Conservation (phyloP, 179 eudicot genomes). For the Monotropa hypopitys region DNA sequence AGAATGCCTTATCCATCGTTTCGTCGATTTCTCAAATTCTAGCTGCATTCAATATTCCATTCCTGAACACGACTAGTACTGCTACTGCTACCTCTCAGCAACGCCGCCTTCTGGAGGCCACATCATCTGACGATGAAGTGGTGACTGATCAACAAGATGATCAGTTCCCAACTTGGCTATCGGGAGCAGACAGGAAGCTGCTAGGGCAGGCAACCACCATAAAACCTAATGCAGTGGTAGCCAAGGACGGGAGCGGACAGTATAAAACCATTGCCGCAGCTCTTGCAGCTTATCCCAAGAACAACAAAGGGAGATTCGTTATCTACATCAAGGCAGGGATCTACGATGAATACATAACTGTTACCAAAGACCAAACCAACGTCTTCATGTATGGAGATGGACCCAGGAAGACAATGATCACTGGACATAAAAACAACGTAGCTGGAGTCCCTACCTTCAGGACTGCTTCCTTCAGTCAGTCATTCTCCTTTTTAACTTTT, state of each 20-base stretch:
- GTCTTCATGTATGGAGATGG: conserved; percentile 82
- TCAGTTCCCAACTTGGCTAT: conserved; percentile 42
- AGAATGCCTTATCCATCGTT: conserved; percentile 44
- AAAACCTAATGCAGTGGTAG: conserved; percentile 45
- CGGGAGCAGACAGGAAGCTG: conserved; percentile 32
- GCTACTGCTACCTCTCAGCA: neutral
- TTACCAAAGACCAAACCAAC: conserved; percentile 29
- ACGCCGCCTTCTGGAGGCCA: conserved; percentile 18
- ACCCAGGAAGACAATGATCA: conserved; percentile 41
- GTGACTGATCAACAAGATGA: neutral
- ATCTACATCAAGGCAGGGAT: conserved; percentile 64
- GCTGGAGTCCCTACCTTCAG: conserved; percentile 25
- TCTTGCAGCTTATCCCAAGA: conserved; percentile 42
- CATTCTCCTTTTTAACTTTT: neutral
- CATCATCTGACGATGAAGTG: neutral
- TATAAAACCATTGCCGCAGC: conserved; percentile 47
- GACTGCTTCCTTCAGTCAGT: conserved; percentile 46
- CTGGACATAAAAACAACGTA: conserved; percentile 25
- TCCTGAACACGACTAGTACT: conserved; percentile 1
- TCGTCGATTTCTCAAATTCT: conserved; percentile 21
- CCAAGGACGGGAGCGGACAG: conserved; percentile 56
- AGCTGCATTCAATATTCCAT: conserved; percentile 23
- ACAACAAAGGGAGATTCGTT: conserved; percentile 34
- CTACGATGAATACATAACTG: conserved; percentile 37
- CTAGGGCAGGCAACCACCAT: conserved; percentile 7